These are phyloP conservation scores for Leccinum fibrillosum DNA, from an alignment of 768 basidiomycete genomes.

Conservation along the genomic window DNA sequence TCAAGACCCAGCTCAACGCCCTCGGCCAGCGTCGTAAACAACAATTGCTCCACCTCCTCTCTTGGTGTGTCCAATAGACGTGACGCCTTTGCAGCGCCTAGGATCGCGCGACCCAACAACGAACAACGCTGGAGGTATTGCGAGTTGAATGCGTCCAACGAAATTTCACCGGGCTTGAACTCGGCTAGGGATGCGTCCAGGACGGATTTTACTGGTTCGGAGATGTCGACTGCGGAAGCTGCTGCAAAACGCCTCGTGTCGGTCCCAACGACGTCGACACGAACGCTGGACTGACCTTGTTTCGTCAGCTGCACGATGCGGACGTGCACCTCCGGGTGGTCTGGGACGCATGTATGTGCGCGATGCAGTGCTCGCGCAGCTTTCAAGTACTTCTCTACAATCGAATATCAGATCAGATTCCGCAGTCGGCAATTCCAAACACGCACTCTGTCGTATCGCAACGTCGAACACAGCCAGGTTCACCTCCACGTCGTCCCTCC, in stretches of 20 bases:
- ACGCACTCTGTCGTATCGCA: conserved; percentile 72
- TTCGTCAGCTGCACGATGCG: conserved; percentile 64
- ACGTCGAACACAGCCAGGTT: conserved; percentile 83
- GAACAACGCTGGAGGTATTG: conserved; percentile 71
- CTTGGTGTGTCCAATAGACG: conserved; percentile 43
- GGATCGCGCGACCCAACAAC: conserved; percentile 45
- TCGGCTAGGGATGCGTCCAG: conserved; percentile 45
- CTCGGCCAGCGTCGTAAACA: conserved; percentile 48
- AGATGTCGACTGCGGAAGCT: conserved; percentile 40
- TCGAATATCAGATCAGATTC: background rate
- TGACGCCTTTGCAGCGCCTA: conserved; percentile 63
- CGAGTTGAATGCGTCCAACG: conserved; percentile 67
- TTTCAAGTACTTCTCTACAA: conserved; percentile 74
- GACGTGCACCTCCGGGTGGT: conserved; percentile 67
- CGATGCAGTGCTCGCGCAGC: conserved; percentile 65
- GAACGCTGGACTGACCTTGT: conserved; percentile 38
- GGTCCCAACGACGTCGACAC: background rate
- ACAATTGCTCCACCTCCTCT: conserved; percentile 57
- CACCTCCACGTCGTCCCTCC: conserved; percentile 54
- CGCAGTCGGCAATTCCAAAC: background rate
- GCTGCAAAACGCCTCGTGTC: conserved; percentile 33
- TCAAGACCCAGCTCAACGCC: conserved; percentile 44
- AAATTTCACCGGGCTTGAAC: conserved; percentile 55
- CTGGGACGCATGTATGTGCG: conserved; percentile 50
- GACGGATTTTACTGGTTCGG: conserved; percentile 47